Conservation (phyloP, 2,329 filamentous ascomycete genomes). For the Plectosphaerella plurivora region DNA sequence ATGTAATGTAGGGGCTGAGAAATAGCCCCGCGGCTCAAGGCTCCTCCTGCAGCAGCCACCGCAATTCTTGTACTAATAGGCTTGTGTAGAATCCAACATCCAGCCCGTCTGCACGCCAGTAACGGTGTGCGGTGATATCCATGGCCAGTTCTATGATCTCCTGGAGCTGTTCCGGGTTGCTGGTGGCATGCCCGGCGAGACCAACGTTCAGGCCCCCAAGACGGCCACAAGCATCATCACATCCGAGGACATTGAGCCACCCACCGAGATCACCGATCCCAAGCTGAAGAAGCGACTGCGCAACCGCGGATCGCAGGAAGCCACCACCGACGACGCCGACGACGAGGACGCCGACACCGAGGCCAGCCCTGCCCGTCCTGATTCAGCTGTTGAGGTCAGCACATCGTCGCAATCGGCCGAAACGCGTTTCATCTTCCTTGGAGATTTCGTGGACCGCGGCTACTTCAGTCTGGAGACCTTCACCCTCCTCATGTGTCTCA, state of each 20-base stretch:
- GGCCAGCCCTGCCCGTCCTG: constrained; percentile 24
- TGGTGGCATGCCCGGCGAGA: constrained; percentile 90
- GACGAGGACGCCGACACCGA: constrained; percentile 42
- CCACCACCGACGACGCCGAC: constrained; percentile 41
- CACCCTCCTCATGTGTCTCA: constrained; percentile 92
- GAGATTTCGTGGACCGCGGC: constrained; percentile 95
- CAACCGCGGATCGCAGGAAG: constrained; percentile 26
- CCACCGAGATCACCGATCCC: constrained; percentile 81
- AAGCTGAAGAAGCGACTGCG: constrained; percentile 84
- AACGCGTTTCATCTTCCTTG: constrained; percentile 58
- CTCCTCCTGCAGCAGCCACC: background rate
- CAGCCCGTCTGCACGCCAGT: constrained; percentile 96
- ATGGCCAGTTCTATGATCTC: constrained; percentile 97
- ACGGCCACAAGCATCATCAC: constrained; percentile 72
- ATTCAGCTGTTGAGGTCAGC: constrained; percentile 27
- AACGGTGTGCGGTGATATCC: constrained; percentile 96
- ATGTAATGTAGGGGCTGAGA: constrained; percentile 17
- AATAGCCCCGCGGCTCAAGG: background rate
- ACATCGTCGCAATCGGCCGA: constrained; percentile 43
- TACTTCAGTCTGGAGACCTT: constrained; percentile 99
- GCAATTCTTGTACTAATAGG: background rate
- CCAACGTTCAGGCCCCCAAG: constrained; percentile 62
- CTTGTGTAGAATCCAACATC: constrained; percentile 81
- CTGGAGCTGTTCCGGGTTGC: constrained; percentile 95
- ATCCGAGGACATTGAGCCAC: constrained; percentile 88